Conservation (phyloP, 139 green algal species). For the Micractinium conductrix region DNA sequence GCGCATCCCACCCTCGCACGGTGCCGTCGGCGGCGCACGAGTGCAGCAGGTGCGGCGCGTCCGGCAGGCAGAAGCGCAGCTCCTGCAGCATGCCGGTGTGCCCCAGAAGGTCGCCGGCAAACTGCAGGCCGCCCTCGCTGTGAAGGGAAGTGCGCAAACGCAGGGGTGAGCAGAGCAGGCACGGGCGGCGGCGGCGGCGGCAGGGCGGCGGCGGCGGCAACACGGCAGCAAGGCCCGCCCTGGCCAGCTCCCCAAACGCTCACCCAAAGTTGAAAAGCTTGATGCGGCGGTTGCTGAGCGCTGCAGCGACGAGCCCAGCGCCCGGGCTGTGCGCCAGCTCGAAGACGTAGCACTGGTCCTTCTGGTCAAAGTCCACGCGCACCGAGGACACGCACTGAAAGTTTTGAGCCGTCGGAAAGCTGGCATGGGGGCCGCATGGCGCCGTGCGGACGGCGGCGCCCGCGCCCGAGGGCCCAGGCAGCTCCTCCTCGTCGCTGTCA, state of each 20-base stretch:
- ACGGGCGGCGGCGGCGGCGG: not conserved
- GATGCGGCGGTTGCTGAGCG: constrained; percentile 62
- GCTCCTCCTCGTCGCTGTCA: constrained; percentile 12
- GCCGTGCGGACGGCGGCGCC: not conserved
- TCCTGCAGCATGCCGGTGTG: constrained; percentile 57
- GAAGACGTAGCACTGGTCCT: constrained; percentile 75
- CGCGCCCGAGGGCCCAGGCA: not conserved
- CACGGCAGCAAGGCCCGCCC: too few species aligned
- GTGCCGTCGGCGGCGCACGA: constrained; percentile 68
- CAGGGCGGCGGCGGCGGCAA: not conserved
- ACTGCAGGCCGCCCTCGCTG: constrained; percentile 41
- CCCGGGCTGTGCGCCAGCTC: constrained; percentile 38
- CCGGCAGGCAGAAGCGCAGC: constrained; percentile 46
- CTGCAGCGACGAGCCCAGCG: constrained; percentile 45
- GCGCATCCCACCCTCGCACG: constrained; percentile 70
- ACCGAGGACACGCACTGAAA: constrained; percentile 22
- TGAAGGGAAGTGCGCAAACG: not conserved
- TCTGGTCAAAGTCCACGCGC: constrained; percentile 56
- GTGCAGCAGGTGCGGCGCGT: constrained; percentile 55
- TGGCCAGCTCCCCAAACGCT: not conserved
- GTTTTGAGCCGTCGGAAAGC: not conserved
- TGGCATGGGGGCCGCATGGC: not conserved
- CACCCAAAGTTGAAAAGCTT: constrained; percentile 61
- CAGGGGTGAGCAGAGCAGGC: not conserved
- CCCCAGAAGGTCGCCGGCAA: constrained; percentile 58